Percentiles rank a stretch among this genome's conserved stretches.
Evolutionary conservation across 2,329 filamentous ascomycete genomes (phyloP).

Genomic region (Trichophaea hybrida): DNA sequence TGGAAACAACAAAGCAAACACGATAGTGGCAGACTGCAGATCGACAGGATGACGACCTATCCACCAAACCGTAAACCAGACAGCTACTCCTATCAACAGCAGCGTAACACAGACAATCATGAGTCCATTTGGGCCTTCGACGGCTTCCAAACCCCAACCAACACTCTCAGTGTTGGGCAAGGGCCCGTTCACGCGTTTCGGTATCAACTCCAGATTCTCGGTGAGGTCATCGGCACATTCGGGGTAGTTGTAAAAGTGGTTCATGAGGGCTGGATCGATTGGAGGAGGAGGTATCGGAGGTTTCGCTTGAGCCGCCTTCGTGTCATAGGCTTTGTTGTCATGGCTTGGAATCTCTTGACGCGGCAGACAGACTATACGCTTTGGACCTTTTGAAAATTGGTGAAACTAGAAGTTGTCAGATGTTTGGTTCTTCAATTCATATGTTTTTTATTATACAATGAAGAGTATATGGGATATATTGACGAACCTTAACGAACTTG

Average conservation of each 20-base stretch:
- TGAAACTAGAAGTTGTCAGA: not conserved
- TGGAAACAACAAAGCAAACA: too few species aligned
- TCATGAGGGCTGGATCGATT: not conserved
- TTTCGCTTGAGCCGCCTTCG: not conserved
- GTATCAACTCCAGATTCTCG: not conserved
- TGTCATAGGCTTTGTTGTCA: not conserved
- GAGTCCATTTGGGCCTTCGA: not conserved
- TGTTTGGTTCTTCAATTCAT: too few species aligned
- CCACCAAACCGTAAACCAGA: too few species aligned
- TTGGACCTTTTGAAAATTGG: not conserved
- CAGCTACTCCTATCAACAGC: too few species aligned
- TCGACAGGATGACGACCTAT: too few species aligned
- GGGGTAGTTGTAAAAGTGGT: not conserved
- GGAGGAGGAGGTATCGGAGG: not conserved
- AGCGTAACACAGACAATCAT: not conserved
- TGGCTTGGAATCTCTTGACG: not conserved
- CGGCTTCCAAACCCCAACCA: not conserved
- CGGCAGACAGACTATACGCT: not conserved
- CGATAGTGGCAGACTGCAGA: too few species aligned
- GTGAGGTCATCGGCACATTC: not conserved
- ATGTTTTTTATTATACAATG: too few species aligned
- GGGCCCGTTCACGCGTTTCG: not conserved
- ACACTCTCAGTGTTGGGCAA: not conserved
- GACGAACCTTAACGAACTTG: not conserved
- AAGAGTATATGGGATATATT: not conserved